Evolutionary conservation across 2,329 filamentous ascomycete genomes (phyloP).

Genomic region (Sclerotinia minor): DNA sequence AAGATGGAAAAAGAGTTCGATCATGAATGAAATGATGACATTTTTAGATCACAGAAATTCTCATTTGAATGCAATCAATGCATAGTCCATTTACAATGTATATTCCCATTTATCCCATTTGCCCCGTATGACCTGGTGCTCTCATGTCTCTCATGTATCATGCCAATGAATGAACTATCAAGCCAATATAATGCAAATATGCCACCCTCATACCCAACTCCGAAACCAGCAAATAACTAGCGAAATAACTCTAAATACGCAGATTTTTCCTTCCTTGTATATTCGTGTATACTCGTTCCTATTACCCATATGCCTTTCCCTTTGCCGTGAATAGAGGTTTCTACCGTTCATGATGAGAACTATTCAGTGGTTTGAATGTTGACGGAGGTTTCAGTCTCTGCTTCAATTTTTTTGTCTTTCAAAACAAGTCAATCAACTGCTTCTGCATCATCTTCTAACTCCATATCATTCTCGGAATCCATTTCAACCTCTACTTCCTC

Average conservation of each 20-base stretch:
- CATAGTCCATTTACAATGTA: background rate
- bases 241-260: background rate
- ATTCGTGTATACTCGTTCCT: background rate
- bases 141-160: background rate
- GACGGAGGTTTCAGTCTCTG: background rate
- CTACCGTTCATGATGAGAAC: background rate
- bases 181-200: conserved; percentile 5
- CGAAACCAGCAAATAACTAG: background rate
- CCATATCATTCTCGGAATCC: background rate
- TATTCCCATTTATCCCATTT: background rate
- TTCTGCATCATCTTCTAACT: conserved; percentile 3
- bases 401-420: background rate
- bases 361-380: background rate
- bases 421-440: background rate
- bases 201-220: background rate
- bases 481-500: conserved; percentile 26
- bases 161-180: background rate
- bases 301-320: no score
- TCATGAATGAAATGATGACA: no score
- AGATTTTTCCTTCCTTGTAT: background rate
- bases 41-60: background rate
- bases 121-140: background rate
- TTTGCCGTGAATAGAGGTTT: background rate
- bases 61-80: background rate
- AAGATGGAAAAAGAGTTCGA: no score